Conservation (phyloP, 345 rosid species). For the Aquilaria sinensis region DNA sequence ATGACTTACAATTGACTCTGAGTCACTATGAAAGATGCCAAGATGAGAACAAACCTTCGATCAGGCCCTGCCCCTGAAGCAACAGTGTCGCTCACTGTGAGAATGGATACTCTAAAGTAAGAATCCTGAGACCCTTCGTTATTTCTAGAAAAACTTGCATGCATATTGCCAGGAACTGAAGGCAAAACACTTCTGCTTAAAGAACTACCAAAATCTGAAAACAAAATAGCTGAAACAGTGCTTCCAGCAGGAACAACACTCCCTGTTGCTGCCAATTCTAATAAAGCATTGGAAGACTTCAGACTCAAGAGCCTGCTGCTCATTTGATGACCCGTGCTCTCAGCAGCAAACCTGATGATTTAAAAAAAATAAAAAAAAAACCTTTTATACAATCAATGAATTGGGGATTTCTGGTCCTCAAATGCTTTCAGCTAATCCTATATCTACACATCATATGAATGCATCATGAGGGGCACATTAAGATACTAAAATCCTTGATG, state of each 20-base stretch:
- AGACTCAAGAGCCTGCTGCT: slow-evolving; percentile 91
- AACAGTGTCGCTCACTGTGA: slow-evolving; percentile 91
- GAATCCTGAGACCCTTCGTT: slow-evolving; percentile 22
- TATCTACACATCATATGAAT: neutral
- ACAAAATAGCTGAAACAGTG: slow-evolving; percentile 58
- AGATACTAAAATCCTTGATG: no score
- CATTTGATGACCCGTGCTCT: slow-evolving; percentile 87
- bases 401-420: no score
- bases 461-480: no score
- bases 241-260: slow-evolving; percentile 60
- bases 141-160: slow-evolving; percentile 13
- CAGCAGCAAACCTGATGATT: slow-evolving; percentile 73
- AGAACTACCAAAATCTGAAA: slow-evolving; percentile 45
- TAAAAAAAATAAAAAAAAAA: neutral
- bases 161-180: slow-evolving; percentile 29
- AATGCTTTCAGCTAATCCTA: neutral
- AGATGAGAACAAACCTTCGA: slow-evolving; percentile 49
- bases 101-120: slow-evolving; percentile 60
- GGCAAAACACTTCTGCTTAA: slow-evolving; percentile 16
- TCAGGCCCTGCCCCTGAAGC: slow-evolving; percentile 87
- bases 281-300: slow-evolving; percentile 86
- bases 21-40: no score
- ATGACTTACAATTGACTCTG: no score
- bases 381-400: no score
- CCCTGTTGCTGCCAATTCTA: slow-evolving; percentile 76